Conservation (phyloP, 2,329 filamentous ascomycete genomes). For the Fusarium multiceps region DNA sequence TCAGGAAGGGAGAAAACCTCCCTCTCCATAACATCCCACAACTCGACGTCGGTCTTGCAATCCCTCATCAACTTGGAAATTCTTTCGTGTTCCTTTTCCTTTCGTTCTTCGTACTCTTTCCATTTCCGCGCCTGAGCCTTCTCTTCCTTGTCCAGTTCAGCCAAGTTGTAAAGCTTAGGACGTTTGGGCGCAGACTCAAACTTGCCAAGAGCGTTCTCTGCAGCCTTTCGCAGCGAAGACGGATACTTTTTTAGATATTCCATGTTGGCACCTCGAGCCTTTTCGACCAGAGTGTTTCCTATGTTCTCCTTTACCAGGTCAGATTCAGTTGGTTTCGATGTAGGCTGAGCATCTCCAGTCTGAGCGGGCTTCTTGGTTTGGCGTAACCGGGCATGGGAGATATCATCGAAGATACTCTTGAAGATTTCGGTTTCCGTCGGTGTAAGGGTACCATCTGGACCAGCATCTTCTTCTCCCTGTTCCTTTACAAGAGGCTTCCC, state of each 20-base stretch:
- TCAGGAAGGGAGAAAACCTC: conserved; percentile 73
- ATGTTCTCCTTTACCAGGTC: background rate
- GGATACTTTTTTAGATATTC: conserved; percentile 55
- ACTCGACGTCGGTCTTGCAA: conserved; percentile 69
- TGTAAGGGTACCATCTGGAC: conserved; percentile 64
- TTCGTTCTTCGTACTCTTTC: conserved; percentile 51
- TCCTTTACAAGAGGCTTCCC: background rate
- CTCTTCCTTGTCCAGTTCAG: conserved; percentile 49
- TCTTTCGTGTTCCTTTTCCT: conserved; percentile 60
- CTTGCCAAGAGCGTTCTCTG: conserved; percentile 54
- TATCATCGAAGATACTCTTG: conserved; percentile 64
- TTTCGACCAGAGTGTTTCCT: conserved; percentile 50
- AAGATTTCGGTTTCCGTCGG: conserved; percentile 69
- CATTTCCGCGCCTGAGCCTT: conserved; percentile 51
- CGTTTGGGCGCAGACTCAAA: conserved; percentile 50
- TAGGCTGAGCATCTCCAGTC: background rate
- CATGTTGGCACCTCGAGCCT: conserved; percentile 48
- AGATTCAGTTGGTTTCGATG: background rate
- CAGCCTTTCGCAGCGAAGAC: conserved; percentile 53
- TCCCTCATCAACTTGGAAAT: conserved; percentile 65
- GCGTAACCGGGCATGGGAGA: conserved; percentile 52
- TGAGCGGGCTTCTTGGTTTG: conserved; percentile 41
- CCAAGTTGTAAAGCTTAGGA: conserved; percentile 41
- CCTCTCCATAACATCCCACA: conserved; percentile 74
- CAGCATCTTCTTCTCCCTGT: background rate